Base-by-base conservation (phyloP, 768 basidiomycete genomes). In the Amanita jacksonii region DNA sequence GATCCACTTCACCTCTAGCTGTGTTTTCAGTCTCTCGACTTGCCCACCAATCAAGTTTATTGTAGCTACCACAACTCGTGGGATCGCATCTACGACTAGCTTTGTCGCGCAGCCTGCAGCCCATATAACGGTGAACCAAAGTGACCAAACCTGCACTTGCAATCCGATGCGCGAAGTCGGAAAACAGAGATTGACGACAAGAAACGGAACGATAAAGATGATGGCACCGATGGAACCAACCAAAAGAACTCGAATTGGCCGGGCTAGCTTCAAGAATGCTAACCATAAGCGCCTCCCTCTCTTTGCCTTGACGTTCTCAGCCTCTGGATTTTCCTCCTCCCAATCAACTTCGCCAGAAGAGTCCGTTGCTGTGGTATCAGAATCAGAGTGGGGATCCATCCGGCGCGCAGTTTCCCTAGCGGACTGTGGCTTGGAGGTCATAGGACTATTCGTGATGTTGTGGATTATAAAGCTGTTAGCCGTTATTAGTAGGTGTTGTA, bases 321-420 rank as follows among this genome's bases (percentile, higher is more conserved):
- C 55, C 4, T 55, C 55, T 12, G 57, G 44, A 20, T 55, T 50
- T 39, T 75, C 77, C 41, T 77, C 72, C 43, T 84, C 79, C 82
- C 82, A 83, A 64, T 85, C 70, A 51, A 87, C 85, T 52, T 85
- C 79, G 54, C 84, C 81, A 8, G 72, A 74, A 3, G 75, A 69
- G 51, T 78, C 73, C 9, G 80, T 80, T 20, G 65, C 70, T n/a
- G 75, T 67, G 16, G 64, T 65, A 43, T 69, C 70, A 8, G 68
- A 62, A 38, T 69, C 68, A n/a, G 8, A 8, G 4, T 16, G 38
- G 3, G 20, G 13, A 10, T 38, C 38, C 7, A 10, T 12, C 10
- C 7, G 20, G 10, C 7, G 9, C 9, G 16, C 24, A 3, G 38
- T 25, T 3, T 38, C 9, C 8, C 7, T 4, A 22, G 19, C n/a